phyloP scores from a whole-genome alignment of 331 rosid genomes.

The Pyracantha coccinea region DNA sequence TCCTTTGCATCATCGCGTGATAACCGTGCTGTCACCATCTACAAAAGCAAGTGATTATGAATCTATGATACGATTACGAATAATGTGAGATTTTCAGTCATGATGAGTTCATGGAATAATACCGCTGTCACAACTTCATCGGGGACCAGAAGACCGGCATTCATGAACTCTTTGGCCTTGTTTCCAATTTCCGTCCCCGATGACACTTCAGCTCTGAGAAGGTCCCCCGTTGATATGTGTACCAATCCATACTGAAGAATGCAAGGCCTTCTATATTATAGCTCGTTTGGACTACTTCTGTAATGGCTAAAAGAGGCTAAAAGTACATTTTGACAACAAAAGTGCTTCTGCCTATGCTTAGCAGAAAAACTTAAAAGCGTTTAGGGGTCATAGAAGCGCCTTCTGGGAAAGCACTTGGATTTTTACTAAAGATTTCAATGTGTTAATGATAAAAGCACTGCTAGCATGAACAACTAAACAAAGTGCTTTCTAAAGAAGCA shows the following conservation, averaged over 20 bases:
- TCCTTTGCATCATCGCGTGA: constrained; percentile 54
- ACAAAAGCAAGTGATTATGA: constrained; percentile 9
- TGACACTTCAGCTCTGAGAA: constrained; percentile 79
- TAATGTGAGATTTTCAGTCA: background rate
- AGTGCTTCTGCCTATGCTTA: too few species aligned
- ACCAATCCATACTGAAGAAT: constrained; percentile 75
- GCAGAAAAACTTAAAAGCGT: too few species aligned
- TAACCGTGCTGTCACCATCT: constrained; percentile 84
- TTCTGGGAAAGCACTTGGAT: too few species aligned
- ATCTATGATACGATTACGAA: constrained; percentile 9
- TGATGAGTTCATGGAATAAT: constrained; percentile 8
- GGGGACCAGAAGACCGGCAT: constrained; percentile 78
- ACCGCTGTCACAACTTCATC: constrained; percentile 93
- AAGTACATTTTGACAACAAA: too few species aligned
- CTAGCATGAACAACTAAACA: too few species aligned
- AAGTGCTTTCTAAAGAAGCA: background rate
- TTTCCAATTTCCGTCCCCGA: constrained; percentile 84
- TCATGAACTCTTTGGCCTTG: constrained; percentile 88
- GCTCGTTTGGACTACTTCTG: too few species aligned
- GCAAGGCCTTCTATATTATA: background rate
- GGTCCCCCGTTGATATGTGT: constrained; percentile 93
- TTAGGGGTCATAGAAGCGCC: too few species aligned
- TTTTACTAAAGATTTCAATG: too few species aligned
- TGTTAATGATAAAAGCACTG: too few species aligned
- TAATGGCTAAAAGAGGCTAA: too few species aligned